Evolutionary conservation across 2,329 filamentous ascomycete genomes (phyloP), one percentile per base, ranked within the genome.

Genomic region (Coniochaeta ligniaria): DNA sequence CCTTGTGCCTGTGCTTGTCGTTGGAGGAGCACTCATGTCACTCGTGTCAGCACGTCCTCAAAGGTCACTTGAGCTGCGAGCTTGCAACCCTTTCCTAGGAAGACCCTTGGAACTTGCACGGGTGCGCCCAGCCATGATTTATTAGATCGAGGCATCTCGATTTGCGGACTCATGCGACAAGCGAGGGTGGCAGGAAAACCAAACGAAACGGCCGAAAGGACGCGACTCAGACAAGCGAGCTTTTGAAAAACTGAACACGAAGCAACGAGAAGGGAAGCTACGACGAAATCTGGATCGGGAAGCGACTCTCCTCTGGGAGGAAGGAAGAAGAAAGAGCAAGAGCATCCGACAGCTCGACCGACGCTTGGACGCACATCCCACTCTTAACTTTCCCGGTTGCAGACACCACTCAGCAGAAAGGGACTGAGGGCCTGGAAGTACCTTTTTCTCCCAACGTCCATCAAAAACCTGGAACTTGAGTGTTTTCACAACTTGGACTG

Each of bases 151-250:
- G n/a, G 47, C 47, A 31, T 22, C 43, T 47, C 24, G 47, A 52
- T 52, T 52, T 31, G 47, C 24, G 24, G 47, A 52, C 47, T 28
- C 12, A 57, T 36, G n/a, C 31, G 22, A 22, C 31, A 57, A 57
- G 54, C 54, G 54, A 57, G 38, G 35, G 54, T 35, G 54, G 33
- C 6, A 36, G 20, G 31, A n/a, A 57, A 38, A 36, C 33, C 9
- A 38, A 24, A 57, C 35, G 54, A 57, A 57, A 57, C 54, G 54
- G 54, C 54, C 54, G 54, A 36, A 57, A 38, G 54, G 17, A 57
- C 22, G 54, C 31, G 22, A 38, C 54, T n/a, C 22, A 28, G 47
- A 57, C 54, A 57, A 57, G 54, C 54, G 31, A 57, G 17, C 38
- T 12, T 24, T 36, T 35, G 26, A 28, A 28, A 4, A 22, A 9